phyloP scores from a whole-genome alignment of 2,329 filamentous ascomycete genomes.

The Alternaria tenuissima region DNA sequence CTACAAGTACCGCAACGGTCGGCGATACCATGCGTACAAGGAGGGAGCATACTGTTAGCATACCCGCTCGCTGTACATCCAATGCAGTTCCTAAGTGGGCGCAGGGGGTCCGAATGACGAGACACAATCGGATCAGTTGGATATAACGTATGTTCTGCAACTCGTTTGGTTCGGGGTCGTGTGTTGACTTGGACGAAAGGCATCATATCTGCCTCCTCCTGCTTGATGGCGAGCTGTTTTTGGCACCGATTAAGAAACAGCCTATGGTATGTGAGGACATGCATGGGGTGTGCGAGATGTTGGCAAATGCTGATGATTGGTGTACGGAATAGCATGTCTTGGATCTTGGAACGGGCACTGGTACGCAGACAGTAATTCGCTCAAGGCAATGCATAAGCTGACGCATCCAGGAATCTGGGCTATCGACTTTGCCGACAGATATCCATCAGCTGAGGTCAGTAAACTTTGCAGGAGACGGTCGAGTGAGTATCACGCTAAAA shows the following conservation, averaged over 20 bases:
- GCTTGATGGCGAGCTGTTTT: slow-evolving; percentile 32
- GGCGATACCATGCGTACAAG: slow-evolving; percentile 41
- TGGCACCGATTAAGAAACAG: slow-evolving; percentile 33
- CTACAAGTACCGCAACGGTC: slow-evolving; percentile 40
- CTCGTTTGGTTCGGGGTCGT: too few relatives aligned
- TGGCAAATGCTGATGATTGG: not conserved
- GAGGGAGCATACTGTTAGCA: slow-evolving; percentile 36
- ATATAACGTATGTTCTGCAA: slow-evolving; percentile 43
- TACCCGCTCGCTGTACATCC: slow-evolving; percentile 4
- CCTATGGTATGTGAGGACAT: slow-evolving; percentile 22
- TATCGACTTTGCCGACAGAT: slow-evolving; percentile 51
- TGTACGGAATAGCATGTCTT: slow-evolving; percentile 41
- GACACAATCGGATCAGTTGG: slow-evolving; percentile 48
- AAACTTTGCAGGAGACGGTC: too few relatives aligned
- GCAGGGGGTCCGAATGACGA: slow-evolving; percentile 48
- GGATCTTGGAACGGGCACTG: slow-evolving; percentile 54
- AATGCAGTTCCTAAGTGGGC: slow-evolving; percentile 8
- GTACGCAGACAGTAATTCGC: not conserved
- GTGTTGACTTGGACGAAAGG: slow-evolving; percentile 18
- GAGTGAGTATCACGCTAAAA: too few relatives aligned
- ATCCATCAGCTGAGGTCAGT: slow-evolving; percentile 41
- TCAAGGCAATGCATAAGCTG: too few relatives aligned
- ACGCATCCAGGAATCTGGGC: too few relatives aligned
- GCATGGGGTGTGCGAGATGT: not conserved
- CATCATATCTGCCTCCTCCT: slow-evolving; percentile 39